Percentiles rank a stretch among this genome's conserved stretches.
These are phyloP conservation scores for Talaromyces borbonicus DNA, from an alignment of 495 filamentous ascomycete genomes.

Conservation along the genomic window DNA sequence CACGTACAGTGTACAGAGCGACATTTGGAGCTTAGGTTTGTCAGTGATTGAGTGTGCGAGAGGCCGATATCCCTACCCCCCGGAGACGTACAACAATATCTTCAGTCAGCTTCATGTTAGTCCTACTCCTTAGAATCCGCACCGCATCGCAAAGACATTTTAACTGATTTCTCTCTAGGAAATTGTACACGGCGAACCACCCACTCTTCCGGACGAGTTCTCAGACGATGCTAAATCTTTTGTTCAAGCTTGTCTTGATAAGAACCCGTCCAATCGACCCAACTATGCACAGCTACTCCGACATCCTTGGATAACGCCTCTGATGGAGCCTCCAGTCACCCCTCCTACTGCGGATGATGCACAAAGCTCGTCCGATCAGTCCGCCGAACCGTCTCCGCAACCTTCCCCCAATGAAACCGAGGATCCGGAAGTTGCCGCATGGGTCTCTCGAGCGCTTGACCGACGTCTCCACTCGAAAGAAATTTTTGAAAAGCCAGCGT, in stretches of 20 bases:
- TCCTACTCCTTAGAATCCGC: too few species aligned
- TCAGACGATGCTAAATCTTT: constrained; percentile 77
- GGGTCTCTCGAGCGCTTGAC: constrained; percentile 68
- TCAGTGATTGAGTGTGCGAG: constrained; percentile 95
- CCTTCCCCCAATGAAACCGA: constrained; percentile 37
- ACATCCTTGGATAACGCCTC: constrained; percentile 75
- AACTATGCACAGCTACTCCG: constrained; percentile 81
- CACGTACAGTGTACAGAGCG: constrained; percentile 95
- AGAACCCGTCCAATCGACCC: constrained; percentile 80
- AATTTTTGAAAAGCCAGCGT: constrained; percentile 50
- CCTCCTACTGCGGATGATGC: constrained; percentile 58
- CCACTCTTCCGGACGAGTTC: constrained; percentile 73
- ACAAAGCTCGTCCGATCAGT: constrained; percentile 18
- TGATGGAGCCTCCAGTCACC: constrained; percentile 79
- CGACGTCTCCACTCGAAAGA: constrained; percentile 40
- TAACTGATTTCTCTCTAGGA: constrained; percentile 45
- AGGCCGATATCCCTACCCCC: constrained; percentile 93
- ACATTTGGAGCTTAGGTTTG: constrained; percentile 93
- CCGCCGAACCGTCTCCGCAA: constrained; percentile 29
- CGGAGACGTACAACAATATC: constrained; percentile 97
- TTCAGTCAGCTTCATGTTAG: constrained; percentile 96
- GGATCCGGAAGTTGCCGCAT: constrained; percentile 72
- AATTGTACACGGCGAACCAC: constrained; percentile 92
- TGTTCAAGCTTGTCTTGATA: constrained; percentile 82
- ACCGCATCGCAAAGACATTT: constrained; percentile 5